Conservation (phyloP, 768 basidiomycete species). For the Hericium rajendrae region DNA sequence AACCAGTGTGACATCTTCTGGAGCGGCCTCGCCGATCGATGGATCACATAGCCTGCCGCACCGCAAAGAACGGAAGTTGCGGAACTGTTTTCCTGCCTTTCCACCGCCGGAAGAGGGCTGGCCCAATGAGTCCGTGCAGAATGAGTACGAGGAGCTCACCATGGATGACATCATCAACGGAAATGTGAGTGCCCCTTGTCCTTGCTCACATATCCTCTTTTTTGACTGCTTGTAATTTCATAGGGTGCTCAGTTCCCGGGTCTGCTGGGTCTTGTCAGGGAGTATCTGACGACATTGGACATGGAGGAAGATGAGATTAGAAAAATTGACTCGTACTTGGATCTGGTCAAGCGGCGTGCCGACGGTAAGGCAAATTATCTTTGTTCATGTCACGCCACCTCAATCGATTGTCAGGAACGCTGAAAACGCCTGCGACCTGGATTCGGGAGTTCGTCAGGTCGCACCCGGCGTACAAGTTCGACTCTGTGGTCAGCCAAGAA, state of each 20-base stretch:
- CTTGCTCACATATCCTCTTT: not conserved
- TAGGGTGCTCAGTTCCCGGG: conserved; percentile 68
- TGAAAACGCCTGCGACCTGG: conserved; percentile 87
- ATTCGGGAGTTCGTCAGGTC: conserved; percentile 84
- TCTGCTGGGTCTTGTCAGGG: conserved; percentile 67
- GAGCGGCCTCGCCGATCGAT: conserved; percentile 26
- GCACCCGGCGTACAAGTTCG: conserved; percentile 85
- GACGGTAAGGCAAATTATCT: conserved; percentile 46
- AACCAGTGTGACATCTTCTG: conserved; percentile 24
- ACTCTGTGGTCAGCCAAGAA: conserved; percentile 85
- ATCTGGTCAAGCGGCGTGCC: conserved; percentile 68
- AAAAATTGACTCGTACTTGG: conserved; percentile 68
- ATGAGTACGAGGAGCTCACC: conserved; percentile 90
- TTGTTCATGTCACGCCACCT: not conserved
- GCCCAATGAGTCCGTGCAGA: conserved; percentile 40
- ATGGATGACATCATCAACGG: conserved; percentile 92
- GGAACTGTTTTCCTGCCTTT: conserved; percentile 60
- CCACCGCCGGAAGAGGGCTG: conserved; percentile 43
- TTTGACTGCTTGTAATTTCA: not conserved
- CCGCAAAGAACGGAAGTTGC: conserved; percentile 55
- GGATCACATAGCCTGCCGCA: conserved; percentile 10
- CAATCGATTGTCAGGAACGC: conserved; percentile 40
- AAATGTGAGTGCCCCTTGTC: conserved; percentile 39
- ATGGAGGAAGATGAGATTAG: conserved; percentile 48
- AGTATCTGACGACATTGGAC: conserved; percentile 83